Evolutionary conservation across 2,329 filamentous ascomycete genomes (phyloP).

Genomic region (Fusarium nanum): DNA sequence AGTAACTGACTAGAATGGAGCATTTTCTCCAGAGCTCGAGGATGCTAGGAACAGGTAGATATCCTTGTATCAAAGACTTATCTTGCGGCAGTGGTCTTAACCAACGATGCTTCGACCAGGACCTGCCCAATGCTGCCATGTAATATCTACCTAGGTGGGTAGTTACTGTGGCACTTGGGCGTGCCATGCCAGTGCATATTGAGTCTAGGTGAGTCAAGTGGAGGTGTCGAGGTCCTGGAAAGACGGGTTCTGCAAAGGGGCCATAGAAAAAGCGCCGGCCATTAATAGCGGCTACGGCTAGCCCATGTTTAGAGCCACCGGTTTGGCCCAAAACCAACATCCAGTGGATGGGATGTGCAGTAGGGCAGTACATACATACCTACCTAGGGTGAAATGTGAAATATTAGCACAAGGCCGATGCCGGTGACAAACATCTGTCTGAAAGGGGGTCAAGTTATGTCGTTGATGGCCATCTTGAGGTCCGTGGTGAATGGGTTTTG

Average conservation of each 20-base stretch:
- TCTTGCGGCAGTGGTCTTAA: conserved; percentile 14
- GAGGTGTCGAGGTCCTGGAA: conserved; percentile 16
- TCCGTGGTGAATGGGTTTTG: conserved; percentile 10
- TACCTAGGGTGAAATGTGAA: not conserved
- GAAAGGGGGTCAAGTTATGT: conserved; percentile 5
- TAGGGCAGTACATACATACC: not conserved
- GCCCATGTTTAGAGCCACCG: conserved; percentile 34
- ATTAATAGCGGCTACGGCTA: conserved; percentile 39
- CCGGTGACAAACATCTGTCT: conserved; percentile 5
- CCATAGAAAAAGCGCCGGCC: conserved; percentile 18
- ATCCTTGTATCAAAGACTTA: conserved; percentile 2
- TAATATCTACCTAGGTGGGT: not conserved
- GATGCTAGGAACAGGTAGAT: conserved; percentile 13
- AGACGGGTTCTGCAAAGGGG: conserved; percentile 27
- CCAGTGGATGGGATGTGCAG: not conserved
- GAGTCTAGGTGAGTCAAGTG: conserved; percentile 20
- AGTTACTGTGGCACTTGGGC: not conserved
- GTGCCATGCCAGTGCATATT: conserved; percentile 9
- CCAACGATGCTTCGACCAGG: conserved; percentile 1
- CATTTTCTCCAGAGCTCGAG: conserved; percentile 1
- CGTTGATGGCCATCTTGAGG: conserved; percentile 3
- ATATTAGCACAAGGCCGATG: conserved; percentile 4
- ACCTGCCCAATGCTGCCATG: not conserved
- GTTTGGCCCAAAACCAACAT: conserved; percentile 12
- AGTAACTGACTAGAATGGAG: not conserved